Evolutionary conservation across 495 filamentous ascomycete species (phyloP), one percentile per base, ranked within the genome.

Genomic region (Podospora comata): DNA sequence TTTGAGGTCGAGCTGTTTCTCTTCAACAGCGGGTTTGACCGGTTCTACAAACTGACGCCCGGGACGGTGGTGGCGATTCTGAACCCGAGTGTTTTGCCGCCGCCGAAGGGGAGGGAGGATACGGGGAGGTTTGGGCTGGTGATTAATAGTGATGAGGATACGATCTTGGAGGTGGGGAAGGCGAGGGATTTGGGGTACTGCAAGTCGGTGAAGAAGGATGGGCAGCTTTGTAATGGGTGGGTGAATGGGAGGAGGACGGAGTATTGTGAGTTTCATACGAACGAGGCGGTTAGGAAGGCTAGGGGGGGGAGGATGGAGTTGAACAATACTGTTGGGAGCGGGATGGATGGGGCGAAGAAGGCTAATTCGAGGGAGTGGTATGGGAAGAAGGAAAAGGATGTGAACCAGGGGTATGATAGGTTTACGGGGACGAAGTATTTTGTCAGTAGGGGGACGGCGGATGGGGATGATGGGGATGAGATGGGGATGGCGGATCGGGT

Each of bases 1-100:
- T 98, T 90, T 90, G 92, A 96, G 54, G 77, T 98, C 26, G 93
- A 97, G 66, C 86, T 97, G 28, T 97, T 90, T 73, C 87, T 99
- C 32, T 99, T 99, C 75, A 92, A 91, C 73, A 87, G 90, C 0
- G 96, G 91, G 19, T 98, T 97, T 74, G 89, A 92, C 4, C 88
- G 89, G 54, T 97, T 92, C 81, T 97, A 94, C 88, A 93, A 96
- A 73, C 82, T 98, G 4, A 87, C 89, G 0, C 86, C 91, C 2
- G 95, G 96, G 23, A 96, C 91, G 0, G 82, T 98, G 2, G 83
- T 99, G 63, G 95, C 96, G 7, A 90, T 99, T 48, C 82, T 99
- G n/a, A 99, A 98, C 71, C 95, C 96, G 0, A 88, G 79, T 2
- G 90, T 98, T 71, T 89, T 99, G 86, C 92, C 94, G 9, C 96